Base-by-base conservation (phyloP, 108 stramenopile genomes). In the Skeletonema costatum region DNA sequence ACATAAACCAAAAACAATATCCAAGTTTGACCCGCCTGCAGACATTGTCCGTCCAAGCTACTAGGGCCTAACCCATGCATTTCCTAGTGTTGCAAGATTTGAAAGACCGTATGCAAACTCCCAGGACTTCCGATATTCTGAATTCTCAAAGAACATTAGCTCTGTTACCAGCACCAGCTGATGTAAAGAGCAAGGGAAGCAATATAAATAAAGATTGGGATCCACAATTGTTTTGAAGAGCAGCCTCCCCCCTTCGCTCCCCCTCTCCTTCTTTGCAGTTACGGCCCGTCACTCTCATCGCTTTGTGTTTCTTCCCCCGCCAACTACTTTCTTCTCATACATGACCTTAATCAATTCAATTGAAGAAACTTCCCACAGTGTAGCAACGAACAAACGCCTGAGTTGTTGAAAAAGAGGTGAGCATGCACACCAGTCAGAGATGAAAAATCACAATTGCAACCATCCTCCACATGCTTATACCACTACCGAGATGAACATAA, bases 301-400 rank as follows among this genome's bases (percentile, higher is more conserved):
- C n/a, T 56, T 31, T 2, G 0, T 25, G 10, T n/a, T 46, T n/a
- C 1, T 46, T n/a, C 1, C 44, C 13, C 17, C 66, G 6, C 8
- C 60, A n/a, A 53, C 30, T 5, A 74, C 32, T 39, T 73, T 72
- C 29, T 56, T 50, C 42, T 83, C 85, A 58, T 84, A 69, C 82
- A 80, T 76, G 17, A 19, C 59, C 60, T 72, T 81, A 32, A 86
- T 63, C 35, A 80, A 7, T 70, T 86, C 86, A 65, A 86, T 81
- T 86, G 82, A 42, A 80, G 14, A 41, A 76, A 86, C 46, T 86
- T 86, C 74, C 85, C 85, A 86, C 0, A 86, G 48, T 5, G 85
- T 86, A 14, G 85, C 82, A 19, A 83, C 12, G 35, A 86, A 74
- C n/a, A 51, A 86, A 86, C 0, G 85, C 63, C 63, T 64, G 19